Conservation (phyloP, 345 rosid genomes). For the Citrus inodora region DNA sequence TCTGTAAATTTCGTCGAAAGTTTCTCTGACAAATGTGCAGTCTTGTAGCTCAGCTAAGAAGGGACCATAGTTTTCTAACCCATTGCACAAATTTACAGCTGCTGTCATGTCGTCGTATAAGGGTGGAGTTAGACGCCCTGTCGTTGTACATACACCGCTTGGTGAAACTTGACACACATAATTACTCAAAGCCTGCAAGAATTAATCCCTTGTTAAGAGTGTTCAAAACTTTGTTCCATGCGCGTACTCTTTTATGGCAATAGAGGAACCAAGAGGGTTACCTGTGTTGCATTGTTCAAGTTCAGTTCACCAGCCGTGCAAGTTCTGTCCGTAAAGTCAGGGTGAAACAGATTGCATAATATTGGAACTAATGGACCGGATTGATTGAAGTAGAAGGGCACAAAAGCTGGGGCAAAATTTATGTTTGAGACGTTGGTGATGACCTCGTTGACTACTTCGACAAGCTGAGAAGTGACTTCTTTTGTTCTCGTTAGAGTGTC, state of each 20-base stretch:
- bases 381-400: constrained; percentile 76
- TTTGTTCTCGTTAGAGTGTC: constrained; percentile 62
- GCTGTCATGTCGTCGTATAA: constrained; percentile 69
- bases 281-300: constrained; percentile 77
- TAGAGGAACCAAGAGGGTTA: constrained; percentile 20
- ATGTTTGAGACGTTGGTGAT: constrained; percentile 92
- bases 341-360: constrained; percentile 76
- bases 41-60: constrained; percentile 67
- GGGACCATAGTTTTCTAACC: constrained; percentile 53
- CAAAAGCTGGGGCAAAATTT: constrained; percentile 84
- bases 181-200: constrained; percentile 66
- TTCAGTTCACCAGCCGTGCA: constrained; percentile 75
- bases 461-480: constrained; percentile 76
- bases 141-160: constrained; percentile 56
- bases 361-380: constrained; percentile 81
- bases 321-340: constrained; percentile 53
- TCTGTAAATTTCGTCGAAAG: constrained; percentile 54
- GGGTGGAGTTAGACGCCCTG: constrained; percentile 74
- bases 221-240: not conserved
- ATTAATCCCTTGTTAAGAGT: not conserved
- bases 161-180: constrained; percentile 73
- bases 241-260: not conserved
- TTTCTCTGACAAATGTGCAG: constrained; percentile 75
- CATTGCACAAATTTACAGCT: constrained; percentile 53
- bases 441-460: constrained; percentile 74